These are phyloP conservation scores for Cladorrhinum sp. DNA, from an alignment of 2,329 filamentous ascomycete genomes.

Conservation along the genomic window DNA sequence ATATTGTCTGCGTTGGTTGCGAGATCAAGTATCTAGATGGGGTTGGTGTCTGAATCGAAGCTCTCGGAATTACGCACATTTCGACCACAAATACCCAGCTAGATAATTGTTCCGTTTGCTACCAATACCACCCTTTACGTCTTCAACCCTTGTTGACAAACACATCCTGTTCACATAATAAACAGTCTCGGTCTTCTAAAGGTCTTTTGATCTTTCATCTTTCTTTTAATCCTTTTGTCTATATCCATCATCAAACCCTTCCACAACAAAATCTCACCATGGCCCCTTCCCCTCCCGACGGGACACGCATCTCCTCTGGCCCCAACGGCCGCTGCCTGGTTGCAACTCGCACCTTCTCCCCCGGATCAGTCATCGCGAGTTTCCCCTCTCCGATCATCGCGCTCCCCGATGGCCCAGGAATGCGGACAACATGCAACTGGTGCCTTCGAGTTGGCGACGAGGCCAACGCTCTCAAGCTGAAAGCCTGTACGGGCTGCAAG, in stretches of 20 bases:
- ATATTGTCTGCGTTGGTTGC: no score
- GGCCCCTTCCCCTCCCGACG: constrained; percentile 15
- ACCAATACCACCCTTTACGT: background rate
- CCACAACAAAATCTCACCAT: no score
- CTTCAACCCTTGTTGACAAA: background rate
- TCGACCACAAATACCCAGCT: no score
- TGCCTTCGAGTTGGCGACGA: constrained; percentile 38
- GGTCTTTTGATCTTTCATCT: no score
- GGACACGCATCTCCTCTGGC: constrained; percentile 10
- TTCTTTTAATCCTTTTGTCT: no score
- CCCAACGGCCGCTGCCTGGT: constrained; percentile 43
- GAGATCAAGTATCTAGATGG: background rate
- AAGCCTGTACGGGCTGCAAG: constrained; percentile 52
- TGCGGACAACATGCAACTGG: constrained; percentile 45
- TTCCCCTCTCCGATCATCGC: constrained; percentile 46
- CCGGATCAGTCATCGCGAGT: constrained; percentile 45
- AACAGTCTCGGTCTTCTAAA: no score
- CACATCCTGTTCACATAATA: background rate
- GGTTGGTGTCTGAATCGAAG: background rate
- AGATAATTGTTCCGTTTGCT: background rate
- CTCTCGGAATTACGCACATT: background rate
- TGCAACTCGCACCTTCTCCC: constrained; percentile 40
- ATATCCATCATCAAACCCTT: no score
- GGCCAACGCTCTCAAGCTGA: constrained; percentile 24
- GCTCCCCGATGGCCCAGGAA: constrained; percentile 44